A percentile compares a stretch with the other conserved stretches of the same genome.
phyloP scores from a whole-genome alignment of 352 stramenopile genomes.

The Pythium apleroticum region DNA sequence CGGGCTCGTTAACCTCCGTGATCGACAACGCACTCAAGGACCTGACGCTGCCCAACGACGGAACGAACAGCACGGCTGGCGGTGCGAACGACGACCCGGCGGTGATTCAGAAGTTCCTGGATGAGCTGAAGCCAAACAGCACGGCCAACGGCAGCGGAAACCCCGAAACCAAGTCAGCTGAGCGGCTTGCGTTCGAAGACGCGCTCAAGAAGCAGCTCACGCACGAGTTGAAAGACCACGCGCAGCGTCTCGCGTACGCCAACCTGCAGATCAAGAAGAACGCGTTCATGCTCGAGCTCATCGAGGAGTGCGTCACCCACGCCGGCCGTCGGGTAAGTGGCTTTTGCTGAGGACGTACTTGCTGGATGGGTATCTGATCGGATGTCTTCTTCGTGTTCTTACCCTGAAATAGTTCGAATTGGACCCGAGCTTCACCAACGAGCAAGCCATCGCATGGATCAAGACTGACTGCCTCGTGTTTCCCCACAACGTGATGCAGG shows the following conservation, averaged over 20 bases:
- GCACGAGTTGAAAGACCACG: conserved; percentile 10
- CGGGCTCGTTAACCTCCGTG: neutral
- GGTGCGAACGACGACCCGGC: neutral
- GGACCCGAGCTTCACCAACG: conserved; percentile 9
- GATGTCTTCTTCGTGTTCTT: neutral
- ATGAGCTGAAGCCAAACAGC: conserved; percentile 2
- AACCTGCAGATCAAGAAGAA: conserved; percentile 24
- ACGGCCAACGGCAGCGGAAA: neutral
- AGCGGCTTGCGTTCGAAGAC: conserved; percentile 16
- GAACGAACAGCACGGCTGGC: neutral
- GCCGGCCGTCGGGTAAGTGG: conserved; percentile 20
- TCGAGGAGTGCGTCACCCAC: conserved; percentile 19
- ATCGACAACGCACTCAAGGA: conserved; percentile 4
- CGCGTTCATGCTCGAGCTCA: conserved; percentile 18
- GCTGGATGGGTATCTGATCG: neutral
- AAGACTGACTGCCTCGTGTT: conserved; percentile 17
- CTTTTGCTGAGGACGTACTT: neutral
- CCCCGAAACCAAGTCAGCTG: conserved; percentile 6
- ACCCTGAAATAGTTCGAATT: conserved; percentile 16
- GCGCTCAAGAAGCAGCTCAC: conserved; percentile 11
- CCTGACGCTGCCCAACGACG: neutral
- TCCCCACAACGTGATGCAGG: conserved; percentile 5
- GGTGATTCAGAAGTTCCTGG: conserved; percentile 14
- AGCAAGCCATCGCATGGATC: conserved; percentile 17
- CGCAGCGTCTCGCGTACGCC: conserved; percentile 14